phyloP scores from a whole-genome alignment of 2,329 filamentous ascomycete species.

The Fusarium xylarioides region DNA sequence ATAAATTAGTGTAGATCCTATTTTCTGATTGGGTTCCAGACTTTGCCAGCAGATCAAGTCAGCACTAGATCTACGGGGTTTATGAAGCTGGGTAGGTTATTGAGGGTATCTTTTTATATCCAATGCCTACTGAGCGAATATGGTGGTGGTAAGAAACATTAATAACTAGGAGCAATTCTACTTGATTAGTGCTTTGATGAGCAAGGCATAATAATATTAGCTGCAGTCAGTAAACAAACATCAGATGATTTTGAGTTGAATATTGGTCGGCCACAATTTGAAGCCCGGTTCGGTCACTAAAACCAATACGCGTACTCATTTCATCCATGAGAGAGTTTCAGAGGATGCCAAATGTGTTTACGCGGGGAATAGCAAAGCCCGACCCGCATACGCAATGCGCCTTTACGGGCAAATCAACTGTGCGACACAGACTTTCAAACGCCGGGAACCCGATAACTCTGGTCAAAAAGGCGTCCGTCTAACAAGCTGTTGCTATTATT shows the following conservation, averaged over 20 bases:
- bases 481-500: constrained; percentile 23
- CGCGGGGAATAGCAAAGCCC: constrained; percentile 22
- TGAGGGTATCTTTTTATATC: neutral
- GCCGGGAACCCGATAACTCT: constrained; percentile 20
- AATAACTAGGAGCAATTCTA: neutral
- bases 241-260: neutral
- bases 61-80: constrained; percentile 4
- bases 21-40: neutral
- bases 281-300: neutral
- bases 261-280: neutral
- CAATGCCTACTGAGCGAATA: neutral
- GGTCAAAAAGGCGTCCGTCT: constrained; percentile 17
- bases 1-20: neutral
- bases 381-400: constrained; percentile 3
- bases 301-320: constrained; percentile 23
- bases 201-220: neutral
- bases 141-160: constrained; percentile 2
- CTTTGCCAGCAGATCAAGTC: neutral
- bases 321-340: neutral
- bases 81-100: neutral
- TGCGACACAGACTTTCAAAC: neutral
- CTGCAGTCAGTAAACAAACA: neutral
- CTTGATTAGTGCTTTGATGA: neutral
- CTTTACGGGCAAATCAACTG: constrained; percentile 4
- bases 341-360: neutral